These are phyloP conservation scores for Rubroshorea leprosula DNA, from an alignment of 345 rosid species.

Conservation along the genomic window DNA sequence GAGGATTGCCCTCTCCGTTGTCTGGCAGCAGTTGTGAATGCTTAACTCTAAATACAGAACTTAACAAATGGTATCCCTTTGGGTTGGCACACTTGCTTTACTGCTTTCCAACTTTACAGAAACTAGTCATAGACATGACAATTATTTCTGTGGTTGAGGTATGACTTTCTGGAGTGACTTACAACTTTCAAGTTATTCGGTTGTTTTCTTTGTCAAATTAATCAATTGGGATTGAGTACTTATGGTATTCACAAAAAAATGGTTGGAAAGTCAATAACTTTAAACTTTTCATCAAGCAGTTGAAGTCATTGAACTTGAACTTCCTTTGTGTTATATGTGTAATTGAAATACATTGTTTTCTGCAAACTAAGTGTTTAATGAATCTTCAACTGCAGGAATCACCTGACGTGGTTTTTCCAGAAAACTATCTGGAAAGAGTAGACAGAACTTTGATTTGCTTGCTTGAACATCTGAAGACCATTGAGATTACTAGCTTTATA, in stretches of 20 bases:
- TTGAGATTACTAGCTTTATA: background rate
- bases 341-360: no score
- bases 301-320: no score
- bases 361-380: no score
- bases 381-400: conserved; percentile 1
- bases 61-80: conserved; percentile 28
- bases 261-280: no score
- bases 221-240: no score
- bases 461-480: background rate
- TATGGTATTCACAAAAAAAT: no score
- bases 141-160: background rate
- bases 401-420: no score
- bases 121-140: conserved; percentile 26
- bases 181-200: no score
- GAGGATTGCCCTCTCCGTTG: conserved; percentile 19
- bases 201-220: no score
- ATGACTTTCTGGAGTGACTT: no score
- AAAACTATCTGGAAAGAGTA: background rate
- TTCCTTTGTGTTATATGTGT: no score
- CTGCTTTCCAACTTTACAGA: conserved; percentile 25
- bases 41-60: conserved; percentile 23
- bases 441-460: conserved; percentile 1
- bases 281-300: no score
- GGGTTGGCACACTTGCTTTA: conserved; percentile 24
- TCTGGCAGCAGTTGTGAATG: conserved; percentile 2